A percentile compares a stretch with the other conserved stretches of the same genome.
phyloP scores from a whole-genome alignment of 2,329 filamentous ascomycete genomes.

The Torrubiella hemipterigena region DNA sequence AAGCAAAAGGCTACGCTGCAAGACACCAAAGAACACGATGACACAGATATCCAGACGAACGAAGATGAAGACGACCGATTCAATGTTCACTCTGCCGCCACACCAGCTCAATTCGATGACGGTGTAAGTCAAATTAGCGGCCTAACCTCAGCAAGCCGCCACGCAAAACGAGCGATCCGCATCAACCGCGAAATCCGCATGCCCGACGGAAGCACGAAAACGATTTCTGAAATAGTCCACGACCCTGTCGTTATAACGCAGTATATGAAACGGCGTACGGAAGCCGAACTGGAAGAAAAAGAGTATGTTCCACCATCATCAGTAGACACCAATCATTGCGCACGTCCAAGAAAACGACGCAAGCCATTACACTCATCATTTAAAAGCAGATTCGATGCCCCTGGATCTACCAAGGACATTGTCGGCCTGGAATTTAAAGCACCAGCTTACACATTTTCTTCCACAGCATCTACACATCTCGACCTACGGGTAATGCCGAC shows the following conservation, averaged over 20 bases:
- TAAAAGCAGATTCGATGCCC: slow-evolving; percentile 10
- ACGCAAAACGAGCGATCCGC: slow-evolving; percentile 52
- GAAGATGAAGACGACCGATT: slow-evolving; percentile 56
- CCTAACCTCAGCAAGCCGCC: slow-evolving; percentile 52
- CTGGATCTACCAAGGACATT: slow-evolving; percentile 15
- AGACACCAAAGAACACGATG: slow-evolving; percentile 56
- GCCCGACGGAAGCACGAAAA: slow-evolving; percentile 39
- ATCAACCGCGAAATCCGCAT: slow-evolving; percentile 54
- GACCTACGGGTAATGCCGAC: slow-evolving; percentile 37
- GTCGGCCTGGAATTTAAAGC: slow-evolving; percentile 21
- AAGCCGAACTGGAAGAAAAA: slow-evolving; percentile 58
- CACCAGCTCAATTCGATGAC: slow-evolving; percentile 61
- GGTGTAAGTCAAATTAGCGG: slow-evolving; percentile 68
- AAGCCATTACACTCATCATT: too few relatives aligned
- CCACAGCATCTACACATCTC: slow-evolving; percentile 35
- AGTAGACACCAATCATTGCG: too few relatives aligned
- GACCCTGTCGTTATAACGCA: slow-evolving; percentile 81
- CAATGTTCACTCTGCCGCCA: slow-evolving; percentile 58
- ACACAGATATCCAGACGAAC: slow-evolving; percentile 45
- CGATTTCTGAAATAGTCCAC: slow-evolving; percentile 56
- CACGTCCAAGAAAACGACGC: too few relatives aligned
- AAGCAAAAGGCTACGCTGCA: slow-evolving; percentile 70
- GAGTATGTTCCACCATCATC: slow-evolving; percentile 50
- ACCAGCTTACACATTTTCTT: slow-evolving; percentile 25
- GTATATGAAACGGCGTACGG: slow-evolving; percentile 69